phyloP scores from a whole-genome alignment of 2,329 filamentous ascomycete genomes.

The Dactylellina cionopaga region DNA sequence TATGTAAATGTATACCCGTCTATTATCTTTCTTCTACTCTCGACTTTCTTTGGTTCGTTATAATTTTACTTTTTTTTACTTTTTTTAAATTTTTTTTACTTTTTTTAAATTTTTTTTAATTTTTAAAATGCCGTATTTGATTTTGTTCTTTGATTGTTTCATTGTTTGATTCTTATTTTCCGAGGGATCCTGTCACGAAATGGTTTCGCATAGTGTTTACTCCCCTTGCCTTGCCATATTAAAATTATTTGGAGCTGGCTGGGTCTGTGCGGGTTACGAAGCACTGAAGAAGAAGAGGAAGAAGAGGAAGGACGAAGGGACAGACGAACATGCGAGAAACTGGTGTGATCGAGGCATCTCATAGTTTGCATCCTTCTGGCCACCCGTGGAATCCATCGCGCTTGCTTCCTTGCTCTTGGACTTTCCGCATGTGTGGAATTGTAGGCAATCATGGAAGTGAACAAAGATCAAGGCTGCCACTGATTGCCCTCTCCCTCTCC shows the following conservation, averaged over 20 bases:
- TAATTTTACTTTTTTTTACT: constrained; percentile 4
- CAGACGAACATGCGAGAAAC: too few relatives aligned
- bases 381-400: not conserved
- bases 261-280: constrained; percentile 40
- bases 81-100: not conserved
- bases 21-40: not conserved
- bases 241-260: constrained; percentile 4
- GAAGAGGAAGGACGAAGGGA: too few relatives aligned
- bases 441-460: constrained; percentile 1
- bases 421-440: constrained; percentile 36
- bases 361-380: too few relatives aligned
- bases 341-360: too few relatives aligned
- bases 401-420: constrained; percentile 27
- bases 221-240: not conserved
- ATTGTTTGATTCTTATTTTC: not conserved
- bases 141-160: not conserved
- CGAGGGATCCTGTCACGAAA: too few relatives aligned
- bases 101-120: not conserved
- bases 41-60: not conserved
- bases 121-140: not conserved
- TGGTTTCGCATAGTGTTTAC: too few relatives aligned
- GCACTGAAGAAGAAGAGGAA: too few relatives aligned
- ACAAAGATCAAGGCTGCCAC: constrained; percentile 22
- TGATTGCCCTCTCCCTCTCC: not conserved
- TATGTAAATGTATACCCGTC: too few relatives aligned